These are phyloP conservation scores for Torulaspora franciscae DNA, from an alignment of 805 yeast species.

Conservation along the genomic window DNA sequence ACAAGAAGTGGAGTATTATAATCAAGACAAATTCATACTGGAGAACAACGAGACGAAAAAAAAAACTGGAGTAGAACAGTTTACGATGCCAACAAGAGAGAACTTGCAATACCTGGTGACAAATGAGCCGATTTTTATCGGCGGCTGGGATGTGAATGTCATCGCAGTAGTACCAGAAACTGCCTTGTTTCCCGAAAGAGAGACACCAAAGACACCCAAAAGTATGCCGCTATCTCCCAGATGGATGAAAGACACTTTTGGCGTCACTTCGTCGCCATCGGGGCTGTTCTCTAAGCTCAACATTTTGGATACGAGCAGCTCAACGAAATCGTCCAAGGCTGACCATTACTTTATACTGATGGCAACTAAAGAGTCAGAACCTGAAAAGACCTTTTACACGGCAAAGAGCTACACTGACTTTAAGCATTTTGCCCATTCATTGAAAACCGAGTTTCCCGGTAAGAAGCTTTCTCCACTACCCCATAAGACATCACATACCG, in stretches of 20 bases:
- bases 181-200: constrained; percentile 16
- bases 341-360: constrained; percentile 47
- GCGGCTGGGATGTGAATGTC: constrained; percentile 62
- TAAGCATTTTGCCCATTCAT: constrained; percentile 46
- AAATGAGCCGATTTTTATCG: constrained; percentile 37
- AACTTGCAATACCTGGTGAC: constrained; percentile 33
- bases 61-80: constrained; percentile 31
- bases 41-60: constrained; percentile 30
- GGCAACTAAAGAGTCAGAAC: constrained; percentile 35
- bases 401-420: constrained; percentile 68
- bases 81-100: constrained; percentile 41
- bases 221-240: constrained; percentile 10
- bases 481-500: constrained; percentile 42
- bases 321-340: constrained; percentile 10
- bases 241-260: constrained; percentile 33
- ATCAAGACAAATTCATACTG: constrained; percentile 32
- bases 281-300: constrained; percentile 30
- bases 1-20: constrained; percentile 49
- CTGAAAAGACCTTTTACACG: constrained; percentile 41
- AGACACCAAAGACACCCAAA: constrained; percentile 1
- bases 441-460: constrained; percentile 63
- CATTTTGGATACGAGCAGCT: constrained; percentile 13
- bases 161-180: constrained; percentile 49
- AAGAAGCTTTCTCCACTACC: constrained; percentile 58
- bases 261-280: constrained; percentile 19